Percentiles rank a stretch among this genome's conserved stretches.
Conservation (phyloP, 2,329 filamentous ascomycete genomes). For the Didymellaceae sp. region DNA sequence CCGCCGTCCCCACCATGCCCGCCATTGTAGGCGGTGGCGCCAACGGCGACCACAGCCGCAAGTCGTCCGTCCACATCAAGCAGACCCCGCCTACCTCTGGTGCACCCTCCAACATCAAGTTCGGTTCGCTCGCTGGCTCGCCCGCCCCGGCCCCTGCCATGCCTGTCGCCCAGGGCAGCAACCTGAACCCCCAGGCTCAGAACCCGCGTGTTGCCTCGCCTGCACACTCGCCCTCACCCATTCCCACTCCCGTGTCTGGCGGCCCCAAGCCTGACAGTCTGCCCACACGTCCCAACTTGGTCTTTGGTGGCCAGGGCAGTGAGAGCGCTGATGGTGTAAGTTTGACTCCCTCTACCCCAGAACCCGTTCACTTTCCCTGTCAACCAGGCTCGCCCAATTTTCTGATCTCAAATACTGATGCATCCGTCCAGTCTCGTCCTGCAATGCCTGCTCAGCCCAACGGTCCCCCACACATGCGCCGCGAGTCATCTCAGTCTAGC, state of each 20-base stretch:
- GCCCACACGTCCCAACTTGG: slow-evolving; percentile 72
- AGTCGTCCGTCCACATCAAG: slow-evolving; percentile 92
- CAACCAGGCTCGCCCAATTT: slow-evolving; percentile 22
- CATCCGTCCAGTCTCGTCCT: slow-evolving; percentile 67
- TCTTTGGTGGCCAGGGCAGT: slow-evolving; percentile 81
- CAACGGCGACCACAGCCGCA: slow-evolving; percentile 84
- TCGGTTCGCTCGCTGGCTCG: slow-evolving; percentile 73
- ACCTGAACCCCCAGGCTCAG: slow-evolving; percentile 59
- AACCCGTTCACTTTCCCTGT: slow-evolving; percentile 25
- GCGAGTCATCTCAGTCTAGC: slow-evolving; percentile 84
- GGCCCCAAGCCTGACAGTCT: slow-evolving; percentile 80
- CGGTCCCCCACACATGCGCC: slow-evolving; percentile 74
- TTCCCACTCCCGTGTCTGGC: slow-evolving; percentile 87
- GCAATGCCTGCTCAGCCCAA: slow-evolving; percentile 60
- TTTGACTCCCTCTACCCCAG: slow-evolving; percentile 33
- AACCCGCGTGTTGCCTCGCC: slow-evolving; percentile 82
- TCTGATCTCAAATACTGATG: slow-evolving; percentile 20
- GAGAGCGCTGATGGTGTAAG: slow-evolving; percentile 76
- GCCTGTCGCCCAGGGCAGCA: slow-evolving; percentile 67
- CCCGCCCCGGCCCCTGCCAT: slow-evolving; percentile 70
- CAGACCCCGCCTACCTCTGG: slow-evolving; percentile 69
- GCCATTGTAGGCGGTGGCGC: slow-evolving; percentile 67
- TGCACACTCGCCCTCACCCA: slow-evolving; percentile 87
- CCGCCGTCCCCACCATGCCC: slow-evolving; percentile 69
- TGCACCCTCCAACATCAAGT: slow-evolving; percentile 71